Conservation (phyloP, 805 yeast species). For the Ogataea paradorogensis region DNA sequence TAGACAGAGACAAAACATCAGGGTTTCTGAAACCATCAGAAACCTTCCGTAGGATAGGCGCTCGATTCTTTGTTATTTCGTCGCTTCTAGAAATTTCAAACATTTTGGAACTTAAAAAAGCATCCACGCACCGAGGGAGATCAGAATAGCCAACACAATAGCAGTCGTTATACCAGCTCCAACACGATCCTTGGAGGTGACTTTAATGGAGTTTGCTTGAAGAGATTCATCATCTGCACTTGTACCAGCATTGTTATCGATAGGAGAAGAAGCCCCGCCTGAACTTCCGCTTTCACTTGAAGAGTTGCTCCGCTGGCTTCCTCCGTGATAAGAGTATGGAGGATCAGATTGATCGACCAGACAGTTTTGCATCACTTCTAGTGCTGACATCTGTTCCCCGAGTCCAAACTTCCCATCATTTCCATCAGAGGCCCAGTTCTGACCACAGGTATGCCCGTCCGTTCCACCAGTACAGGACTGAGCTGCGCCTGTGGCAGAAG, state of each 20-base stretch:
- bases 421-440: slow-evolving; percentile 56
- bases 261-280: slow-evolving; percentile 59
- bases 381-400: slow-evolving; percentile 81
- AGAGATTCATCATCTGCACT: slow-evolving; percentile 52
- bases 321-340: slow-evolving; percentile 54
- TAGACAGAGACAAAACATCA: slow-evolving; percentile 21
- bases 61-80: slow-evolving; percentile 19
- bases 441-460: slow-evolving; percentile 86
- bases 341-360: slow-evolving; percentile 40
- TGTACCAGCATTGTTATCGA: slow-evolving; percentile 39
- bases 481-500: slow-evolving; percentile 70
- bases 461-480: slow-evolving; percentile 76
- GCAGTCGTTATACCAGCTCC: slow-evolving; percentile 93
- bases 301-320: background rate
- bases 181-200: slow-evolving; percentile 66
- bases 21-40: slow-evolving; percentile 15
- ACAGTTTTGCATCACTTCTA: slow-evolving; percentile 57
- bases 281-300: slow-evolving; percentile 11
- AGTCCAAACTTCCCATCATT: slow-evolving; percentile 74
- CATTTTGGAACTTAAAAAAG: slow-evolving; percentile 21
- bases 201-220: slow-evolving; percentile 39
- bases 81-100: slow-evolving; percentile 12
- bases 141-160: slow-evolving; percentile 54
- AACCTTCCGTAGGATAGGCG: slow-evolving; percentile 9
- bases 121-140: slow-evolving; percentile 83